Percentiles rank a stretch among this genome's conserved stretches.
phyloP scores from a whole-genome alignment of 2,329 filamentous ascomycete species.

The Exophiala bonariae region DNA sequence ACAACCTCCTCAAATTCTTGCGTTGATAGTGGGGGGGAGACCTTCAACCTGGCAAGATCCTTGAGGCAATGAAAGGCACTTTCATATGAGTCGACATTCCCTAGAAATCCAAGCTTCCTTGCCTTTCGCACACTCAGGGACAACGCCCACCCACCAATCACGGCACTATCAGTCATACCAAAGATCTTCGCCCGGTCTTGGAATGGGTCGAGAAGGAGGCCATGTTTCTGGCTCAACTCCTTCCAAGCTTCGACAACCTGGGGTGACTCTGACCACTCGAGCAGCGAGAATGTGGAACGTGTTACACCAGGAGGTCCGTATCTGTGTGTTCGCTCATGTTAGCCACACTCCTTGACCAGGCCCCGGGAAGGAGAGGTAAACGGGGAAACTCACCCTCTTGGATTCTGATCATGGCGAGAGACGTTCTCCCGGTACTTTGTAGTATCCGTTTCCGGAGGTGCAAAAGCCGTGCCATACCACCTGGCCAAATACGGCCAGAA shows the following conservation, averaged over 20 bases:
- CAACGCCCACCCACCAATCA: slow-evolving; percentile 20
- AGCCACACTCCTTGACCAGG: neutral
- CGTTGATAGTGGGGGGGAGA: slow-evolving; percentile 6
- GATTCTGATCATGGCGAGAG: slow-evolving; percentile 18
- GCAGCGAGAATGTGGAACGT: slow-evolving; percentile 42
- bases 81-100: slow-evolving; percentile 33
- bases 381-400: slow-evolving; percentile 12
- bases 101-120: slow-evolving; percentile 33
- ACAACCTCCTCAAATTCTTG: slow-evolving; percentile 1
- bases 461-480: slow-evolving; percentile 44
- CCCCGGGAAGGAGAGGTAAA: neutral
- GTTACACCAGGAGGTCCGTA: slow-evolving; percentile 44
- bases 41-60: slow-evolving; percentile 15
- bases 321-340: slow-evolving; percentile 25
- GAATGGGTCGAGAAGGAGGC: slow-evolving; percentile 32
- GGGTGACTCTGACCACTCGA: slow-evolving; percentile 45
- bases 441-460: slow-evolving; percentile 29
- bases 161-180: slow-evolving; percentile 13
- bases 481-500: slow-evolving; percentile 49
- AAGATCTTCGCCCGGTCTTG: slow-evolving; percentile 16
- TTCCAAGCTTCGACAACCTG: slow-evolving; percentile 48
- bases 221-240: slow-evolving; percentile 42
- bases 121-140: slow-evolving; percentile 31
- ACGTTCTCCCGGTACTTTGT: slow-evolving; percentile 22
- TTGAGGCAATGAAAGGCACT: slow-evolving; percentile 16